Evolutionary conservation across 2,329 filamentous ascomycete species (phyloP), one percentile per base, ranked within the genome.

Genomic region (Colletotrichum sidae): DNA sequence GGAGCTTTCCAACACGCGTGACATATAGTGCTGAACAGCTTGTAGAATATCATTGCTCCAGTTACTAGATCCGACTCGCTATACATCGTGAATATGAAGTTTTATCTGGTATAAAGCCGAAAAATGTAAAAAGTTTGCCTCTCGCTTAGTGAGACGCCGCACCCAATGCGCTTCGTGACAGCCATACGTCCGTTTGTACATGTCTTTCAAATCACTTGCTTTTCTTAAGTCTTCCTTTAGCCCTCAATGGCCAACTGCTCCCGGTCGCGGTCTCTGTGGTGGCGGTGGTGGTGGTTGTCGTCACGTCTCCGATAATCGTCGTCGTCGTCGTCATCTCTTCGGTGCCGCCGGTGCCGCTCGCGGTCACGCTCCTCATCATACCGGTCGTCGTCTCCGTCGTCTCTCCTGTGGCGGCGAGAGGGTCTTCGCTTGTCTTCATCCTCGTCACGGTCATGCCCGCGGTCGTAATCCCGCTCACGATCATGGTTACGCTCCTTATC

Each of bases 351-450:
- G 39, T 77, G 68, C 6, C 73, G 73, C 4, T 75, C 72, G 10
- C 70, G 67, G 2, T 74, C 69, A 42, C 72, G 68, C 4, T 73
- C 72, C 33, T 77, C 74, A 35, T 78, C 71, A 10, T 72, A 72
- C 8, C 70, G 74, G n/a, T 81, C 79, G 4, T 75, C 73, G 49
- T 79, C 78, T 35, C 74, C 74, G 35, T 79, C 76, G 12, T 78
- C 76, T 75, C 71, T 54, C 71, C 70, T 53, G 65, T 70, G 56
- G 68, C 70, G 55, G 67, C 72, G 60, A 68, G 70, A 51, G 52
- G 68, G 51, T 67, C 69, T 57, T n/a, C 54, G 42, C 34, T 55
- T 51, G 55, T 70, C 73, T 25, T 69, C 70, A 9, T 74, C 72
- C 7, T 75, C 71, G 46, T 73, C 70, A 45, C 69, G 71, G 38